Base-by-base conservation (phyloP, 192 early-diverging fungal genomes). In the Oehlia diaphana region DNA sequence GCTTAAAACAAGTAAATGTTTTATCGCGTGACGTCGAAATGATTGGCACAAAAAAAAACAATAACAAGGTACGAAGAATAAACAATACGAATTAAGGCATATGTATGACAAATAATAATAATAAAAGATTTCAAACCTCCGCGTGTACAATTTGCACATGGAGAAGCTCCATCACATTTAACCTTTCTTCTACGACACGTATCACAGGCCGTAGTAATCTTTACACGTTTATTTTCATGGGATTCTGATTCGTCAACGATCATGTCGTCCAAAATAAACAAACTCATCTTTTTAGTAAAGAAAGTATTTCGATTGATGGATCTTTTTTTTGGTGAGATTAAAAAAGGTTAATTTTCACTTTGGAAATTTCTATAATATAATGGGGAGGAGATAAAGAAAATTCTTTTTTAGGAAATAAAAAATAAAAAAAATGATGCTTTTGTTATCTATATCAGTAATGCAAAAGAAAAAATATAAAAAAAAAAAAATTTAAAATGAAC, bases 181-280 rank as follows among this genome's bases (percentile, higher is more conserved):
- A 84, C 83, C 42, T 86, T 86, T 63, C 82, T 83, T 62, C 83
- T 83, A 5, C 85, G 79, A 77, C 85, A 86, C 10, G 83, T 81
- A 16, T 84, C 76, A 72, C 85, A 86, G 1, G 85, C 85, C 23
- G 82, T 86, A 67, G 83, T 84, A 66, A 86, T 83, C 58, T 86
- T 86, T 31, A 86, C 83, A n/a, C 85, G 78, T 81, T 86, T 86
- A 5, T 79, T 77, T 28, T 77, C 75, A 39, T 69, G 64, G 19
- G 47, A 58, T n/a, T 78, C 77, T 1, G 77, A 69, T 58, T 78
- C 77, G 66, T 69, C 77, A 37, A 69, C 66, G 61, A 78, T 78
- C 77, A 78, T 78, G 37, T 78, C 68, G 39, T 70, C 68, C 68
- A 70, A 70, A n/a, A 70, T 70, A n/a, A 70, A 70, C n/a, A 70